Evolutionary conservation across 2,329 filamentous ascomycete species (phyloP).

Genomic region (Beauveria rudraprayagi): DNA sequence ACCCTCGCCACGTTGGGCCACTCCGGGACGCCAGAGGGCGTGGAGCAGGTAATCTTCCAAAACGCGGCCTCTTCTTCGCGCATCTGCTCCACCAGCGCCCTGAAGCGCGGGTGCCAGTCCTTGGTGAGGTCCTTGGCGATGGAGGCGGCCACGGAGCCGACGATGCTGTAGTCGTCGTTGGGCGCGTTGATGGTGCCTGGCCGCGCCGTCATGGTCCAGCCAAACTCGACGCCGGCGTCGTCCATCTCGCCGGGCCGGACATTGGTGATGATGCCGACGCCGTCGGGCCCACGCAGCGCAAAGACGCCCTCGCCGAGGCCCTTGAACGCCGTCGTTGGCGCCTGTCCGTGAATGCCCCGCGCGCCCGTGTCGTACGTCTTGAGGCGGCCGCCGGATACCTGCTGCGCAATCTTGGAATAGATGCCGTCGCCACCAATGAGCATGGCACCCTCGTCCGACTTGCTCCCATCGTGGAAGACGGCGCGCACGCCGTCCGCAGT

Average conservation of each 20-base stretch:
- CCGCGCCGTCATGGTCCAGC: conserved; percentile 54
- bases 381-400: conserved; percentile 48
- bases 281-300: conserved; percentile 31
- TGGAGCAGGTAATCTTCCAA: conserved; percentile 59
- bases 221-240: conserved; percentile 47
- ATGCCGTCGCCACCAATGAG: conserved; percentile 56
- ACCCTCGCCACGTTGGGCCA: conserved; percentile 52
- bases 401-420: conserved; percentile 50
- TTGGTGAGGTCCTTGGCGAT: conserved; percentile 47
- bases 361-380: conserved; percentile 58
- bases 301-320: conserved; percentile 57
- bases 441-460: conserved; percentile 49
- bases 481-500: conserved; percentile 44
- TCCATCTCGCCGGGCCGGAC: conserved; percentile 53
- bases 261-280: conserved; percentile 55
- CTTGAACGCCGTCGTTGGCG: conserved; percentile 53
- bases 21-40: conserved; percentile 49
- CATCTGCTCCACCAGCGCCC: conserved; percentile 52
- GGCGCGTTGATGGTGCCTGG: conserved; percentile 50
- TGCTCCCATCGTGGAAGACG: conserved; percentile 52
- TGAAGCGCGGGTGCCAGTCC: conserved; percentile 48
- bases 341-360: conserved; percentile 57
- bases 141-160: conserved; percentile 47
- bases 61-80: conserved; percentile 49
- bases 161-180: conserved; percentile 51